Conservation (phyloP, 2,329 filamentous ascomycete species). For the Trichothecium roseum region DNA sequence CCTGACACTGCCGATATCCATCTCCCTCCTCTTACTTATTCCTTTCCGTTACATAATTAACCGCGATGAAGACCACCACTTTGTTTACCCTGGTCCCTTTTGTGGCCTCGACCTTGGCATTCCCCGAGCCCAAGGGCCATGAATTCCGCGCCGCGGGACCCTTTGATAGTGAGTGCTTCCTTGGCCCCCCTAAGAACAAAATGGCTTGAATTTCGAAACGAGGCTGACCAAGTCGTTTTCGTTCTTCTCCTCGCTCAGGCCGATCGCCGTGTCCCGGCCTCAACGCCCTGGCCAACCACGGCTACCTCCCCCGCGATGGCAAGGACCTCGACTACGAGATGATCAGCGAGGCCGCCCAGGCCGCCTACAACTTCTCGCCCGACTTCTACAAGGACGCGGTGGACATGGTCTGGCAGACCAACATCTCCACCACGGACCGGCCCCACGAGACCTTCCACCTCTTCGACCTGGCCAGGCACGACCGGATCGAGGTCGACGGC, state of each 20-base stretch:
- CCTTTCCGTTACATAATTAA: too few species aligned
- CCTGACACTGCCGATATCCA: too few species aligned
- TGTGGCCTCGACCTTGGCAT: neutral
- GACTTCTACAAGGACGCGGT: neutral
- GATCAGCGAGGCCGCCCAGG: neutral
- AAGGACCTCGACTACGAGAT: neutral
- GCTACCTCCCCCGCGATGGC: conserved; percentile 15
- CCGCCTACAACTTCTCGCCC: neutral
- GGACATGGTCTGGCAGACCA: conserved; percentile 6
- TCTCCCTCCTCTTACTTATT: too few species aligned
- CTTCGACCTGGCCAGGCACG: conserved; percentile 7
- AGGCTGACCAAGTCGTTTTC: too few species aligned
- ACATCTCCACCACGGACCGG: conserved; percentile 8
- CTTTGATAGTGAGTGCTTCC: neutral
- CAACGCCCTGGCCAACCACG: conserved; percentile 26
- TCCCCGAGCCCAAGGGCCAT: neutral
- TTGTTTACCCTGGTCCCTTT: neutral
- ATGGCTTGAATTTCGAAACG: too few species aligned
- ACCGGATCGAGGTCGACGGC: conserved; percentile 21
- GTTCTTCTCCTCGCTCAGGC: too few species aligned
- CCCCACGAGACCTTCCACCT: conserved; percentile 9
- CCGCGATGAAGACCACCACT: too few species aligned
- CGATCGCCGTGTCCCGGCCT: conserved; percentile 19
- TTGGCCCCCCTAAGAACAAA: too few species aligned
- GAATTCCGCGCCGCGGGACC: neutral